Base-by-base conservation (phyloP, 768 basidiomycete genomes). In the Roridomyces roridus region DNA sequence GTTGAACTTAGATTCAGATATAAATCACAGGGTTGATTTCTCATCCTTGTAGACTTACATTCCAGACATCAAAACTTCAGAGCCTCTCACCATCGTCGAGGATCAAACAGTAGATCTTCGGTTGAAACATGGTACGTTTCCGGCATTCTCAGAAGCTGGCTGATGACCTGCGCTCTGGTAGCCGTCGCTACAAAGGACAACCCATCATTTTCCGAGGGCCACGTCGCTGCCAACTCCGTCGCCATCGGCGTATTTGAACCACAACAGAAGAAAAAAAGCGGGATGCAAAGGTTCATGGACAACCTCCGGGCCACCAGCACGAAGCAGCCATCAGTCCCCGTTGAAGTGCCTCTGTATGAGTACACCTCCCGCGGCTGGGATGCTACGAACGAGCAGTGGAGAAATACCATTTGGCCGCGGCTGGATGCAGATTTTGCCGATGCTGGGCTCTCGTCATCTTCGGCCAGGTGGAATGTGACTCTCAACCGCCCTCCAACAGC, bases 291-390 rank as follows among this genome's bases (percentile, higher is more conserved):
- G 28, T 25, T 46, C 11, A 53, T 46, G 44, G n/a, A 28, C 25
- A 36, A 34, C 20, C 2, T 53, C 20, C 11, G 23, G 6, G 18
- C 25, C 2, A 39, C 25, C 36, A 35, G 31, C 21, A 21, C 4
- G 24, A 31, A 41, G 41, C 9, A 46, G 23, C 20, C 12, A 26
- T 26, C 51, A 2, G 12, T 9, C 3, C 41, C 35, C 12, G 41
- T 35, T 4, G 53, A 55, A 37, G 18, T 55, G 53, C 46, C 46
- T 10, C 37, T 55, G 4, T 26, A 56, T 17, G 55, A 56, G 44
- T 56, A 44, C 20, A 25, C 49, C 0, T 40, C 55, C 0, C 46
- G 55, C 1, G 55, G 55, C 35, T 56, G 55, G 55, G 55, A 56
- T 8, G 34, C 18, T 1, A 49, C 40, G 15, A 56, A 49, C 21